Conservation (phyloP, 345 rosid species). For the Lagerstroemia speciosa region DNA sequence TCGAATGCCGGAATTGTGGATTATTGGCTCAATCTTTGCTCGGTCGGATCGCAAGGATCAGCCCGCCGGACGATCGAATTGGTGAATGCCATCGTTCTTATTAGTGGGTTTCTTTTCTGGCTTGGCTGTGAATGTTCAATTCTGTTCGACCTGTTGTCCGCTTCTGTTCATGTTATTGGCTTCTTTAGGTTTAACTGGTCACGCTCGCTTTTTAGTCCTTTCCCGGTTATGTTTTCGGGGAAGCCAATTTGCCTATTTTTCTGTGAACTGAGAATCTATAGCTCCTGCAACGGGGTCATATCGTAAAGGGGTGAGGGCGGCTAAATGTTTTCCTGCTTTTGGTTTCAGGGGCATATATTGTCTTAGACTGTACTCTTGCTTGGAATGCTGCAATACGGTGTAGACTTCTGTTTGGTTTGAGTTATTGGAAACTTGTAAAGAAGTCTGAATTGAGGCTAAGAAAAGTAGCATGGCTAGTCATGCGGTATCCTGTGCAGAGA, state of each 20-base stretch:
- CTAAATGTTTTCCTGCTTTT: neutral
- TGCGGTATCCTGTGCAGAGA: conserved; percentile 85
- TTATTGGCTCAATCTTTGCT: neutral
- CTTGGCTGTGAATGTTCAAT: neutral
- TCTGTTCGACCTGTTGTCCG: neutral
- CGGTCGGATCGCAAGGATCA: neutral
- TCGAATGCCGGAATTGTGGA: neutral
- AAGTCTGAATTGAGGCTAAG: conserved; percentile 8
- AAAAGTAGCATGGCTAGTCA: conserved; percentile 46
- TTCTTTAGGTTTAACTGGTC: neutral
- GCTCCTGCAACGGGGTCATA: neutral
- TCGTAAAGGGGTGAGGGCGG: neutral
- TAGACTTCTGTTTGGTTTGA: neutral
- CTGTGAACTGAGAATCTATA: neutral
- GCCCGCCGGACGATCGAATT: neutral
- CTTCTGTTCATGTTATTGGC: neutral
- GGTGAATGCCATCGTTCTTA: neutral
- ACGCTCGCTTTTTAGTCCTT: neutral
- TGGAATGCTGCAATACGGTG: neutral
- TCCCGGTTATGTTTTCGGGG: neutral
- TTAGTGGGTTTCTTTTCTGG: neutral
- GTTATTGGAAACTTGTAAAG: neutral
- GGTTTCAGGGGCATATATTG: neutral
- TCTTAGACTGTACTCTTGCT: neutral
- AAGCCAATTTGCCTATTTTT: neutral